Percentiles rank a stretch among this genome's conserved stretches.
Evolutionary conservation across 495 filamentous ascomycete genomes (phyloP).

Genomic region (Pseudotulostoma volvatum): DNA sequence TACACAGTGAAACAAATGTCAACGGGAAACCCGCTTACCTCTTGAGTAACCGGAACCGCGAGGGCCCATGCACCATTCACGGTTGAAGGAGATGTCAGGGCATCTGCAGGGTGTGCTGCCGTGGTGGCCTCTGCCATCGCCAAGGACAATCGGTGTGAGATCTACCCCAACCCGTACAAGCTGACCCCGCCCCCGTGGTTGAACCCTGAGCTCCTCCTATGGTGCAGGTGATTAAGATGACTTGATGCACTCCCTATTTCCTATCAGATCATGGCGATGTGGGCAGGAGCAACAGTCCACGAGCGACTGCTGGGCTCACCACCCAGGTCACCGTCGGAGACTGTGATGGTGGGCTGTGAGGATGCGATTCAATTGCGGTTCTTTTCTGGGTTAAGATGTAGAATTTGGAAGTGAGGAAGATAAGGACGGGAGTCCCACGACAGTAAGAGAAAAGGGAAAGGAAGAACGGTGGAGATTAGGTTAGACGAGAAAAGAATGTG

Average conservation of each 20-base stretch:
- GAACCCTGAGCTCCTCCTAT: not conserved
- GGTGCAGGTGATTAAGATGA: not conserved
- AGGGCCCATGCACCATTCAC: conserved; percentile 30
- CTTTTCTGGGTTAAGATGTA: no score
- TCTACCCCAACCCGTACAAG: not conserved
- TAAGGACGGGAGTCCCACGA: no score
- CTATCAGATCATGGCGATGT: conserved; percentile 23
- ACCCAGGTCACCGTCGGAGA: no score
- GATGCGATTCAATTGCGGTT: no score
- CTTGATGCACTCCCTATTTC: conserved; percentile 1
- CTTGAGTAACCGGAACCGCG: conserved; percentile 26
- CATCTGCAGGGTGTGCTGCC: conserved; percentile 24
- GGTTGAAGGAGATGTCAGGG: conserved; percentile 20
- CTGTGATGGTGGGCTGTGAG: no score
- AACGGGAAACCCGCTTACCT: conserved; percentile 15
- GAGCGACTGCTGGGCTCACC: no score
- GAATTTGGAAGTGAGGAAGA: conserved; percentile 8
- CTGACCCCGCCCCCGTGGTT: not conserved
- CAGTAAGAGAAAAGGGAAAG: conserved; percentile 9
- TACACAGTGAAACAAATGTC: not conserved
- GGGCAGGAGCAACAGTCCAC: no score
- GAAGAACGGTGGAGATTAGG: no score
- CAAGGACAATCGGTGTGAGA: conserved; percentile 8
- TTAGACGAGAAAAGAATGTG: no score
- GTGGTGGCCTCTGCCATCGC: conserved; percentile 31